Evolutionary conservation across 805 yeast species (phyloP).

Genomic region (Candida chilensis): DNA sequence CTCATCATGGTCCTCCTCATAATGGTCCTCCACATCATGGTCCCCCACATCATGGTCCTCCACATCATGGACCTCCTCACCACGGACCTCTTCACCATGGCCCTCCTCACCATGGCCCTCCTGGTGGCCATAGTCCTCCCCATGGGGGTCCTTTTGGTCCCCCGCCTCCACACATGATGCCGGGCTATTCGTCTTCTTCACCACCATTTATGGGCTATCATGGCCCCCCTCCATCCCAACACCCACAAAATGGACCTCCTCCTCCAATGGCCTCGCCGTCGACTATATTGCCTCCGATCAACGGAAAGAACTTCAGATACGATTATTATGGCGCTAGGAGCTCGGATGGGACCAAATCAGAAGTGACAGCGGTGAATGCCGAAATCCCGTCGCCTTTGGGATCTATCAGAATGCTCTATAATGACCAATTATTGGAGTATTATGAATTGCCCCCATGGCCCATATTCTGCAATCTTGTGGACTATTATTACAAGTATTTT

Average conservation of each 20-base stretch:
- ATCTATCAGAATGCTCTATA: too few species aligned
- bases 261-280: slow-evolving; percentile 2
- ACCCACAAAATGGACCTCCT: slow-evolving; percentile 2
- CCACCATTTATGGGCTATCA: slow-evolving; percentile 1
- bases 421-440: slow-evolving; percentile 14
- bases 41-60: slow-evolving; percentile 3
- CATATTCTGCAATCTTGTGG: slow-evolving; percentile 19
- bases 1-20: slow-evolving; percentile 4
- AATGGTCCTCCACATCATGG: slow-evolving; percentile 3
- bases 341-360: too few species aligned
- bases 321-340: too few species aligned
- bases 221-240: background rate
- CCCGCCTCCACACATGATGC: slow-evolving; percentile 6
- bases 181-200: slow-evolving; percentile 2
- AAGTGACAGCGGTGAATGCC: too few species aligned
- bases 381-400: too few species aligned
- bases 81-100: slow-evolving; percentile 2
- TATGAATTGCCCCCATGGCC: slow-evolving; percentile 26
- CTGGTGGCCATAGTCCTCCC: slow-evolving; percentile 3
- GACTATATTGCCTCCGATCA: background rate
- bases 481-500: slow-evolving; percentile 29
- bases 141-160: too few species aligned
- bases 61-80: slow-evolving; percentile 1
- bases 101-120: slow-evolving; percentile 3
- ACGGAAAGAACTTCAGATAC: slow-evolving; percentile 1